These are phyloP conservation scores for Hysterium pulicare DNA, from an alignment of 2,329 filamentous ascomycete genomes.

Conservation along the genomic window DNA sequence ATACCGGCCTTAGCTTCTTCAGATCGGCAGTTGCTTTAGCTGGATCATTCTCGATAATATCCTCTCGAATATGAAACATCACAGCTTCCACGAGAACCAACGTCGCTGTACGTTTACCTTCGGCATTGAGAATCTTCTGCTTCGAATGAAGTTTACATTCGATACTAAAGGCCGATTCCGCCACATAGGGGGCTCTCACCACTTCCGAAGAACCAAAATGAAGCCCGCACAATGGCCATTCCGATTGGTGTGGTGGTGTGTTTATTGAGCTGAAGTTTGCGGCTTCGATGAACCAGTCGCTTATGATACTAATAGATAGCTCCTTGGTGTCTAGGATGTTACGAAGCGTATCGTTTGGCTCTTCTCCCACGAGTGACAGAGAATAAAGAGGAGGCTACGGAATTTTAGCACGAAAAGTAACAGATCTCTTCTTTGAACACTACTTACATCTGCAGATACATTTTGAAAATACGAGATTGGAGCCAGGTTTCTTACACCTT, in stretches of 20 bases:
- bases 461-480: neutral
- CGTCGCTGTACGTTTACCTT: neutral
- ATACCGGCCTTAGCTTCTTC: neutral
- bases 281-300: slow-evolving; percentile 16
- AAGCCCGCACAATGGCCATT: slow-evolving; percentile 1
- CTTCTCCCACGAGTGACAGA: slow-evolving; percentile 9
- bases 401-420: too few species aligned
- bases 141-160: neutral
- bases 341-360: slow-evolving; percentile 12
- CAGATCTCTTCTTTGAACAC: too few species aligned
- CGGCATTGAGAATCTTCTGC: neutral
- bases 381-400: slow-evolving; percentile 13
- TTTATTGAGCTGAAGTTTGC: slow-evolving; percentile 14
- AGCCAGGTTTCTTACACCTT: neutral
- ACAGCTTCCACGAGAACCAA: neutral
- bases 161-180: neutral
- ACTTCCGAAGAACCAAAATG: neutral
- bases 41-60: neutral
- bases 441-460: too few species aligned
- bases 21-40: neutral
- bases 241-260: slow-evolving; percentile 12
- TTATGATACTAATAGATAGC: slow-evolving; percentile 14
- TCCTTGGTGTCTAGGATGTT: slow-evolving; percentile 15
- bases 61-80: neutral
- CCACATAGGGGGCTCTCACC: neutral